phyloP scores from a whole-genome alignment of 2,329 filamentous ascomycete species.

The Aspergillus glaucus region DNA sequence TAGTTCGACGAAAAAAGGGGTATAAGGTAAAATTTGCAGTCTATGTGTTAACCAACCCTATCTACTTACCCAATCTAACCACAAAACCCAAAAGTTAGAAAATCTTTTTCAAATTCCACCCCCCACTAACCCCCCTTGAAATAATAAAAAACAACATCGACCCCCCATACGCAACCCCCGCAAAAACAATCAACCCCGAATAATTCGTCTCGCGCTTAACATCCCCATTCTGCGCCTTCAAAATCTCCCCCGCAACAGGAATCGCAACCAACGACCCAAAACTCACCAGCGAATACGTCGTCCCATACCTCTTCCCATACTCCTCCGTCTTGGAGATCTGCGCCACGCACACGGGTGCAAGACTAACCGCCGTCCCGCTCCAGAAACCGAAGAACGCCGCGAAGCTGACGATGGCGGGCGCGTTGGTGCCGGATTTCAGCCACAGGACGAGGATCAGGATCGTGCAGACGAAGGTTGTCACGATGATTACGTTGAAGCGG shows the following conservation, averaged over 20 bases:
- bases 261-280: constrained; percentile 17
- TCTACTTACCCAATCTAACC: neutral
- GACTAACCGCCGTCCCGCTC: constrained; percentile 30
- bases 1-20: no score
- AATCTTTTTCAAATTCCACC: constrained; percentile 12
- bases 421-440: constrained; percentile 10
- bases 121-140: constrained; percentile 15
- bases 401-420: constrained; percentile 14
- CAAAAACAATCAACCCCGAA: constrained; percentile 16
- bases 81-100: constrained; percentile 8
- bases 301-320: constrained; percentile 37
- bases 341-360: constrained; percentile 40
- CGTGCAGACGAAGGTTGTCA: constrained; percentile 12
- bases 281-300: constrained; percentile 20
- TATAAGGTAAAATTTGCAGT: neutral
- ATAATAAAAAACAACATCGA: constrained; percentile 17
- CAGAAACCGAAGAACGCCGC: constrained; percentile 28
- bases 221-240: constrained; percentile 2
- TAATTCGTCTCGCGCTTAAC: constrained; percentile 4
- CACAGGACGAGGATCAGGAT: constrained; percentile 19
- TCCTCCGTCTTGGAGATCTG: constrained; percentile 40
- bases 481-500: constrained; percentile 26
- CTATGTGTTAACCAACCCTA: neutral
- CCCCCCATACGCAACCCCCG: constrained; percentile 18
- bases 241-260: constrained; percentile 13